Conservation (phyloP, 495 filamentous ascomycete species). For the Podospora pseudoanserina region DNA sequence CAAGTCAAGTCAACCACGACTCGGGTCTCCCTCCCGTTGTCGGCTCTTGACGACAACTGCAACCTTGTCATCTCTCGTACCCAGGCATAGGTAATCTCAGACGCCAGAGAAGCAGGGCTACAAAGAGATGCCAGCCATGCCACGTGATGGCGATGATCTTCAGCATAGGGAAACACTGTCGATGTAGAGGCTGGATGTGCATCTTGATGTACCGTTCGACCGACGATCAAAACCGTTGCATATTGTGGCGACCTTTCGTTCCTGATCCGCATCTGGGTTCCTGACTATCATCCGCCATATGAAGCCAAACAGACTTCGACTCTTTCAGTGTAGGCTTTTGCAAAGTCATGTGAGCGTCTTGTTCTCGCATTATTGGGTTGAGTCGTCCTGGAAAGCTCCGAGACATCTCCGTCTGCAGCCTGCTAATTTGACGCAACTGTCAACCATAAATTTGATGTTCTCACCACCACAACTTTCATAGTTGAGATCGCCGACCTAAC, state of each 20-base stretch:
- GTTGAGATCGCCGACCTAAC: conserved; percentile 19
- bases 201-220: neutral
- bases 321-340: neutral
- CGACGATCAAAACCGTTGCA: conserved; percentile 5
- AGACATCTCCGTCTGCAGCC: conserved; percentile 10
- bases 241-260: neutral
- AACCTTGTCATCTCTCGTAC: conserved; percentile 4
- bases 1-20: neutral
- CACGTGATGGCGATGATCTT: conserved; percentile 13
- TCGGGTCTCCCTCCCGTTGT: conserved; percentile 7
- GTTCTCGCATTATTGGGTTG: neutral
- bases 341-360: neutral
- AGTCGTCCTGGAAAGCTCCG: conserved; percentile 16
- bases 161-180: neutral
- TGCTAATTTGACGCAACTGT: neutral
- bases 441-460: neutral
- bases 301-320: neutral
- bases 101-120: neutral
- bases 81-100: conserved; percentile 6
- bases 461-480: neutral
- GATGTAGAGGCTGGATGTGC: too few relatives aligned
- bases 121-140: conserved; percentile 10
- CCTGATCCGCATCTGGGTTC: conserved; percentile 18
- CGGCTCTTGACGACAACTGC: neutral
- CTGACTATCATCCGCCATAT: conserved; percentile 11